phyloP scores from a whole-genome alignment of 768 basidiomycete genomes.

The Leucogyrophana mollusca region DNA sequence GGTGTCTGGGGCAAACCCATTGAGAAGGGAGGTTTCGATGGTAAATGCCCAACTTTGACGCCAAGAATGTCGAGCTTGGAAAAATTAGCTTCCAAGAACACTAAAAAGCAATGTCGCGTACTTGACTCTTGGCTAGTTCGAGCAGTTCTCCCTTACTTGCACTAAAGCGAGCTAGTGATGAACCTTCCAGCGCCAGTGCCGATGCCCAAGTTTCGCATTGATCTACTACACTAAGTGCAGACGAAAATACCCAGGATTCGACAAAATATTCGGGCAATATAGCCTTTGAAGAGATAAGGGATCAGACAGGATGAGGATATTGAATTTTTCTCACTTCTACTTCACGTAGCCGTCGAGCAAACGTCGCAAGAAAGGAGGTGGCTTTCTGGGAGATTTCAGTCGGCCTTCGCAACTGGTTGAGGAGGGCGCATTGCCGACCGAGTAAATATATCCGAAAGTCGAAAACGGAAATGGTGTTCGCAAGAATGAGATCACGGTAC shows the following conservation, averaged over 20 bases:
- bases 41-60: constrained; percentile 68
- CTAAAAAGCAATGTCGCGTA: constrained; percentile 28
- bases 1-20: constrained; percentile 33
- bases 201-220: constrained; percentile 74
- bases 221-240: constrained; percentile 79
- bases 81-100: constrained; percentile 1
- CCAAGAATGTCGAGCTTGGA: constrained; percentile 84
- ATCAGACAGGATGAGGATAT: constrained; percentile 13
- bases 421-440: constrained; percentile 75
- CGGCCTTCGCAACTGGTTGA: constrained; percentile 67
- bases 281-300: constrained; percentile 34
- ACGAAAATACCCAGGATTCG: constrained; percentile 93
- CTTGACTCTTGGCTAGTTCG: constrained; percentile 88
- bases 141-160: constrained; percentile 87
- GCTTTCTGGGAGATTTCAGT: constrained; percentile 73
- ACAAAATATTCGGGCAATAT: constrained; percentile 71
- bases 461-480: constrained; percentile 89
- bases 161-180: constrained; percentile 50
- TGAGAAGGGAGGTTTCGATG: constrained; percentile 70
- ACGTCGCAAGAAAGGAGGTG: constrained; percentile 69
- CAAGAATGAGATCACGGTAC: constrained; percentile 85
- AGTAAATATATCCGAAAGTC: constrained; percentile 93
- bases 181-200: constrained; percentile 42
- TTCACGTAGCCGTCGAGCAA: constrained; percentile 74
- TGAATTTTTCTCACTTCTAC: constrained; percentile 53